These are phyloP conservation scores for Candida sakaeoensis DNA, from an alignment of 805 yeast species.

Conservation along the genomic window DNA sequence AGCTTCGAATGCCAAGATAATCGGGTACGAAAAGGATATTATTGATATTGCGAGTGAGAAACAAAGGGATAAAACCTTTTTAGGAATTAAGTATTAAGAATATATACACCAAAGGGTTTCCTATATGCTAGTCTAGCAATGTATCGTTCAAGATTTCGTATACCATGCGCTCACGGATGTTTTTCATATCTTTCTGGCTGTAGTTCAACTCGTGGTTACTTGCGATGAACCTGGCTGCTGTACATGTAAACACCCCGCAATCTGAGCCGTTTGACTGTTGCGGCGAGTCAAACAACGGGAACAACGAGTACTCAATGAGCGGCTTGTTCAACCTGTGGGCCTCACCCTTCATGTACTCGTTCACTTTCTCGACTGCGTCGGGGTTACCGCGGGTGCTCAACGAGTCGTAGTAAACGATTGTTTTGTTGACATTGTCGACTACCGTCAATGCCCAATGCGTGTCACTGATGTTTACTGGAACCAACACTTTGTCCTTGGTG, in stretches of 20 bases:
- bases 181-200: constrained; percentile 64
- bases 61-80: neutral
- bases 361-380: constrained; percentile 42
- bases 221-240: constrained; percentile 63
- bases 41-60: constrained; percentile 15
- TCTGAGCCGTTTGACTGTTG: constrained; percentile 88
- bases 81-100: constrained; percentile 4
- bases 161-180: constrained; percentile 66
- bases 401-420: constrained; percentile 77
- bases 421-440: constrained; percentile 56
- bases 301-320: constrained; percentile 19
- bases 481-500: constrained; percentile 60
- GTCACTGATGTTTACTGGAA: constrained; percentile 80
- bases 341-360: constrained; percentile 66
- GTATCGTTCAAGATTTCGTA: constrained; percentile 45
- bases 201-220: constrained; percentile 49
- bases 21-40: constrained; percentile 26
- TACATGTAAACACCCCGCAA: constrained; percentile 92
- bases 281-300: constrained; percentile 48
- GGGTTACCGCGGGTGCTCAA: constrained; percentile 41
- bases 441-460: constrained; percentile 93
- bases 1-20: constrained; percentile 46
- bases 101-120: no score
- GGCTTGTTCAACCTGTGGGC: constrained; percentile 44
- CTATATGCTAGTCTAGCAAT: constrained; percentile 28